Conservation (phyloP, 1,284 basidiomycete species). For the Ganoderma leucocontextum region DNA sequence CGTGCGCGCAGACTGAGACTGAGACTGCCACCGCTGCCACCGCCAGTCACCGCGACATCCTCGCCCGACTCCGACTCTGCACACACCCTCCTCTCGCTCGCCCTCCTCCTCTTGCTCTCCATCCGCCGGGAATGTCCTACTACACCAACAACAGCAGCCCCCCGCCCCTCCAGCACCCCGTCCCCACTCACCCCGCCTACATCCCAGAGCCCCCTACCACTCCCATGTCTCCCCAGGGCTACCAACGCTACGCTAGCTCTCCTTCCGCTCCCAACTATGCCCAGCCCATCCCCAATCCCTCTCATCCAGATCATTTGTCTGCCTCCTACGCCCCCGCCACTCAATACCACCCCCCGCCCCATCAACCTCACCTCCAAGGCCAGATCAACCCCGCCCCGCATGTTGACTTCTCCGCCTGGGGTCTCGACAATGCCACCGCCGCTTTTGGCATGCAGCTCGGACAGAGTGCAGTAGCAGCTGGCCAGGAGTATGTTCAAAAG, state of each 20-base stretch:
- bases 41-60: not conserved
- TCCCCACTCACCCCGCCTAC: conserved; percentile 89
- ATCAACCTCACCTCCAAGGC: conserved; percentile 41
- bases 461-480: conserved; percentile 89
- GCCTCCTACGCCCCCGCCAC: conserved; percentile 41
- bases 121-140: conserved; percentile 44
- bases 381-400: conserved; percentile 38
- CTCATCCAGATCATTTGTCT: conserved; percentile 35
- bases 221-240: conserved; percentile 77
- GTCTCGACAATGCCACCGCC: conserved; percentile 92
- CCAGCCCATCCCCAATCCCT: conserved; percentile 43
- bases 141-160: conserved; percentile 68
- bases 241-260: conserved; percentile 77
- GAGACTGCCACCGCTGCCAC: no score
- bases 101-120: not conserved
- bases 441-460: conserved; percentile 98
- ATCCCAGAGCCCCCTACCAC: conserved; percentile 90
- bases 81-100: not conserved
- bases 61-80: not conserved
- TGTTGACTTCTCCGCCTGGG: conserved; percentile 75
- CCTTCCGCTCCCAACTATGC: conserved; percentile 52
- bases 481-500: conserved; percentile 95
- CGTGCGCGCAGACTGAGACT: not conserved
- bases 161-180: conserved; percentile 87
- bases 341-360: conserved; percentile 42